phyloP scores from a whole-genome alignment of 331 rosid genomes.

The Acacia pycnantha region DNA sequence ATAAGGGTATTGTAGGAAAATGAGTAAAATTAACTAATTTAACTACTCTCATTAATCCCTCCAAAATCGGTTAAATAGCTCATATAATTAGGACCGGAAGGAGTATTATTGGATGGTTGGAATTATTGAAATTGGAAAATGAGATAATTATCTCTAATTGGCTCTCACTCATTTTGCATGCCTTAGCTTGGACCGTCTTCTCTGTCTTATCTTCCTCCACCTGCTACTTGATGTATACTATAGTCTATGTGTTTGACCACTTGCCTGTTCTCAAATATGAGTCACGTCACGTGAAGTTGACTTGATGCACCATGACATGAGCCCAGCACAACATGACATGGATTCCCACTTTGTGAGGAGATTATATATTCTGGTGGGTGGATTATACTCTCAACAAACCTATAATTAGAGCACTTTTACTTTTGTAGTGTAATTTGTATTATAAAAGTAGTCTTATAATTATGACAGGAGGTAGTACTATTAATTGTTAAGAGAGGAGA shows the following conservation, averaged over 20 bases:
- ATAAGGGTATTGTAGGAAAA: too few species aligned
- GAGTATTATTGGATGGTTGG: not conserved
- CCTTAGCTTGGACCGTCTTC: not conserved
- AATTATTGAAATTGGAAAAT: not conserved
- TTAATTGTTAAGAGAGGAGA: not conserved
- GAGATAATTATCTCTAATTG: not conserved
- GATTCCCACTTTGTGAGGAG: not conserved
- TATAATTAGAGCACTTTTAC: too few species aligned
- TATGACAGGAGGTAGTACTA: too few species aligned
- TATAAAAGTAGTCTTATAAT: too few species aligned
- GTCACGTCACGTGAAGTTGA: constrained; percentile 25
- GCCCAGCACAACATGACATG: not conserved
- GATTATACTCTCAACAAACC: too few species aligned
- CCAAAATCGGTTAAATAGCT: too few species aligned
- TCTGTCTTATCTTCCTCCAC: not conserved
- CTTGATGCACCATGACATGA: not conserved
- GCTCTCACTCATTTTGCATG: not conserved
- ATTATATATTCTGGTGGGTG: too few species aligned
- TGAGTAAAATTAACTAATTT: too few species aligned
- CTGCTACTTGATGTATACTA: not conserved
- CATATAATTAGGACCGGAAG: too few species aligned
- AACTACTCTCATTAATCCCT: too few species aligned
- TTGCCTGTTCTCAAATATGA: not conserved
- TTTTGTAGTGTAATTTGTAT: too few species aligned
- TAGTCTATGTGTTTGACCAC: not conserved